These are phyloP conservation scores for Tulasnella sp. DNA, from an alignment of 768 basidiomycete genomes.

Conservation along the genomic window DNA sequence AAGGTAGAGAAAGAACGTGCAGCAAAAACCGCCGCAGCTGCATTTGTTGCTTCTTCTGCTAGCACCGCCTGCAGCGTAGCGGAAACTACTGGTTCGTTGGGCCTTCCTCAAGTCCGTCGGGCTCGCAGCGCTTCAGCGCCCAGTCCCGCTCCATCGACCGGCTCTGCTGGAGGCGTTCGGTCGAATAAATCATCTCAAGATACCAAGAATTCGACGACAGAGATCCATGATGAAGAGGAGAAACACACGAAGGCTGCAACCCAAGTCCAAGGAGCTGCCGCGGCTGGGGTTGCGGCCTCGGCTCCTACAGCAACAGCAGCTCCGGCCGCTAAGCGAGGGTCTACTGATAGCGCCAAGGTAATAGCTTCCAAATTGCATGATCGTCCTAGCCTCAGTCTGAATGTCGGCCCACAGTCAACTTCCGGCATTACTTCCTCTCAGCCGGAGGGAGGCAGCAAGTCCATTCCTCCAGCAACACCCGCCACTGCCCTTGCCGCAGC, in stretches of 20 bases:
- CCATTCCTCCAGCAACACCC: slow-evolving; percentile 39
- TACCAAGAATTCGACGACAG: slow-evolving; percentile 92
- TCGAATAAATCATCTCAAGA: slow-evolving; percentile 53
- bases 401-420: background rate
- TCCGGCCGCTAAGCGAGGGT: slow-evolving; percentile 59
- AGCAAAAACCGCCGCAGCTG: slow-evolving; percentile 51
- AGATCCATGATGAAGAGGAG: slow-evolving; percentile 98
- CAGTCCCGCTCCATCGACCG: slow-evolving; percentile 41
- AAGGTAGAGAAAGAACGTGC: slow-evolving; percentile 68
- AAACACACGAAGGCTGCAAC: slow-evolving; percentile 64
- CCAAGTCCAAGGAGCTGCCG: background rate
- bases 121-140: slow-evolving; percentile 44
- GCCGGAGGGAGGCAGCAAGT: slow-evolving; percentile 61
- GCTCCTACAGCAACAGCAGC: slow-evolving; percentile 43
- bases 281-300: background rate
- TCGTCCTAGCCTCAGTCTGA: slow-evolving; percentile 9
- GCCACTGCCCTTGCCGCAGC: slow-evolving; percentile 44
- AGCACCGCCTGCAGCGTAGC: slow-evolving; percentile 37
- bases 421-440: slow-evolving; percentile 39
- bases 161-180: slow-evolving; percentile 63
- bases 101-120: slow-evolving; percentile 76
- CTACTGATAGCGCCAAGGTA: slow-evolving; percentile 69
- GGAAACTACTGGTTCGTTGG: slow-evolving; percentile 66
- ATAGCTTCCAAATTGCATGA: slow-evolving; percentile 37
- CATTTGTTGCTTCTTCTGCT: slow-evolving; percentile 36